A percentile compares a stretch with the other conserved stretches of the same genome.
These are phyloP conservation scores for Nyssa sinensis DNA, from an alignment of 148 eudicot genomes.

Conservation along the genomic window DNA sequence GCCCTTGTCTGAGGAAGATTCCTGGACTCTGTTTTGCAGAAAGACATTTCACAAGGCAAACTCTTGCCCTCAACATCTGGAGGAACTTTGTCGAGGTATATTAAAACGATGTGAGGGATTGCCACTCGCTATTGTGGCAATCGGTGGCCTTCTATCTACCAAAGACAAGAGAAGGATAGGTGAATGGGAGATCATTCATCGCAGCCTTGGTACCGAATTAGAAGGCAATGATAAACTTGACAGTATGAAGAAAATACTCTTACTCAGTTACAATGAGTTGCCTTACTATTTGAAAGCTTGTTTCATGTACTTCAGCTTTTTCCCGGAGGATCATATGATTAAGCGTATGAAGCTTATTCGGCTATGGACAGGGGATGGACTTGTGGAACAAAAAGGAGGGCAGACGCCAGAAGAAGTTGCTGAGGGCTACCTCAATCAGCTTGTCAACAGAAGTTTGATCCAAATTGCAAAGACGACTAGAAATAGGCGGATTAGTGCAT, in stretches of 20 bases:
- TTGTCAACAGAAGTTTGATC: conserved; percentile 1
- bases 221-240: neutral
- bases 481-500: neutral
- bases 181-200: neutral
- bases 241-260: conserved; percentile 2
- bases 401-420: conserved; percentile 7
- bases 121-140: too few relatives aligned
- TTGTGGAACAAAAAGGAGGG: neutral
- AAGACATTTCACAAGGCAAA: neutral
- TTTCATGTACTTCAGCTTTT: conserved; percentile 17
- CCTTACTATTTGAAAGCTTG: conserved; percentile 15
- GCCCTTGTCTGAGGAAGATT: neutral
- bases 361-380: conserved; percentile 16
- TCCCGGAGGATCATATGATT: conserved; percentile 6
- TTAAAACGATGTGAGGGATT: too few relatives aligned
- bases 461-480: neutral
- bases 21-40: neutral
- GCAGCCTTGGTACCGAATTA: neutral
- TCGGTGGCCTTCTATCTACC: neutral
- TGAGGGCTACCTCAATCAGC: conserved; percentile 11
- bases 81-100: too few relatives aligned
- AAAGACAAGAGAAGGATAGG: neutral
- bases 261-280: conserved; percentile 8
- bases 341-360: conserved; percentile 6
- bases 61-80: neutral